Evolutionary conservation across 257 asterid genomes (phyloP), one percentile per base, ranked within the genome.

Genomic region (Ehretia macrophylla): DNA sequence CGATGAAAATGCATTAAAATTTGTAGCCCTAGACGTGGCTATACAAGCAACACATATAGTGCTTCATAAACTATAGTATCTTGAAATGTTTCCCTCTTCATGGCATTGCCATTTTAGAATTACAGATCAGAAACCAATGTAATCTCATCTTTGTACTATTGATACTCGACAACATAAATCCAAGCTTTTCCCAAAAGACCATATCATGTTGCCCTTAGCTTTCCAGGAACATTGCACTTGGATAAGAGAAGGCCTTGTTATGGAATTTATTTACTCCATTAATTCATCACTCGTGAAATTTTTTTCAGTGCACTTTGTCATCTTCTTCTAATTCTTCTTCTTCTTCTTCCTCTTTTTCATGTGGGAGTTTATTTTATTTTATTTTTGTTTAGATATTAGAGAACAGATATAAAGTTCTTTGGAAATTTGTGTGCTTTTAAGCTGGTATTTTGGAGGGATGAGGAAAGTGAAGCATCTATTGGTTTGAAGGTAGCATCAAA

Each of bases 1-100:
- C 18, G 60, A 51, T 17, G 39, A 17, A 35, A 49, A 19, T n/a
- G 11, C 56, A 53, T 22, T 32, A 55, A 50, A 38, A 42, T n/a
- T 18, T 18, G n/a, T n/a, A 20, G 13, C 8, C 40, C 8, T 21
- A 14, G 47, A 68, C 65, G 75, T 68, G 75, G 79, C 72, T 11
- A 13, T 22, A 20, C 51, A 50, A 21, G 59, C 61, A 18, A 57
- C 79, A 73, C 49, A 55, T 37, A 59, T 46, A 64, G 51, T 73
- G 65, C 58, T 54, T 55, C n/a, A 27, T 27, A 1, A 27, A 1
- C 6, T 32, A 37, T 32, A n/a, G n/a, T n/a, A 21, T 14, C 49
- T 47, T 51, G 27, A 48, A 14, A 49, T 4, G 17, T 17, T 22
- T 44, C 19, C 14, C 46, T 19, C 58, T 21, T 42, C 27, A 17